Conservation (phyloP, 2,329 filamentous ascomycete genomes). For the Monilinia fructicola region DNA sequence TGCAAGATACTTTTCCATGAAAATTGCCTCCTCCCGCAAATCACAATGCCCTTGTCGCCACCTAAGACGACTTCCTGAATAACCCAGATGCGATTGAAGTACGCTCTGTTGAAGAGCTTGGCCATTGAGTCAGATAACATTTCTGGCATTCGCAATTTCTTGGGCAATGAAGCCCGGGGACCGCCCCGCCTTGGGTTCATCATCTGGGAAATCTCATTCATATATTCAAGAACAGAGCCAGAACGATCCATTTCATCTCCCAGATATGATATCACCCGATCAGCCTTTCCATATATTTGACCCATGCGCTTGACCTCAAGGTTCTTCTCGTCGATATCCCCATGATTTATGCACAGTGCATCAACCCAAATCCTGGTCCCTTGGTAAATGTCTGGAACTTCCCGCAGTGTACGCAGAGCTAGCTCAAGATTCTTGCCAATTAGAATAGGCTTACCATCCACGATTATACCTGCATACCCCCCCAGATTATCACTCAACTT, state of each 20-base stretch:
- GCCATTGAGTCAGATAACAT: too few relatives aligned
- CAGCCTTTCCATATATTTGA: neutral
- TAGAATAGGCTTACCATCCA: neutral
- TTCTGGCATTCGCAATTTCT: too few relatives aligned
- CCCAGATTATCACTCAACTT: neutral
- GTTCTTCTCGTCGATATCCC: neutral
- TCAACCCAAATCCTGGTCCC: neutral
- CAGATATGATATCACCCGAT: neutral
- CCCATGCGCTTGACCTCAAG: neutral
- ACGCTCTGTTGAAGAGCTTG: neutral
- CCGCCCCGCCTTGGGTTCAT: neutral
- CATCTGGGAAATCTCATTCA: neutral
- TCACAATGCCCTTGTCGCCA: neutral
- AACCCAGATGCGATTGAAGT: neutral
- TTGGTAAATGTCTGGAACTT: neutral
- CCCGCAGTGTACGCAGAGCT: neutral
- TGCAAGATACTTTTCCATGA: neutral
- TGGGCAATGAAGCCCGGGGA: neutral
- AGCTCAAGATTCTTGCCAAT: neutral
- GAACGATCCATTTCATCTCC: neutral
- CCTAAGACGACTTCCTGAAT: neutral
- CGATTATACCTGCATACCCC: neutral
- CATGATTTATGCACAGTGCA: constrained; percentile 2
- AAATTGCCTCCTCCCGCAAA: neutral
- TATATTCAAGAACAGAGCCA: neutral